Evolutionary conservation across 768 basidiomycete genomes (phyloP), one percentile per base, ranked within the genome.

Genomic region (Lactifluus subvellereus): DNA sequence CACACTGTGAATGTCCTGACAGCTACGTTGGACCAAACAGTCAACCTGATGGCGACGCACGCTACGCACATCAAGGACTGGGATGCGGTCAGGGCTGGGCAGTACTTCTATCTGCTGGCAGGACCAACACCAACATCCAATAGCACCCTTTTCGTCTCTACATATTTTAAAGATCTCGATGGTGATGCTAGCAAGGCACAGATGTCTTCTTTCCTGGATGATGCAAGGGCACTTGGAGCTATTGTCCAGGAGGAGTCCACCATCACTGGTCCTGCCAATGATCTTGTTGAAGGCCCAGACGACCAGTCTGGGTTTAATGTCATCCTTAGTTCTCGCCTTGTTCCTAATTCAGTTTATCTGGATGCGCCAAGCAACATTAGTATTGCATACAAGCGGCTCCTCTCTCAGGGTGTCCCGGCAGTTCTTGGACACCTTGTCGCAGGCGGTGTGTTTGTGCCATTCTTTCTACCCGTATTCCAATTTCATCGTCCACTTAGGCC

Each of bases 1-100:
- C 70, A 71, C 32, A 69, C 69, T 47, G 70, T 68, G 7, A 67
- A 67, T 40, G 57, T 77, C 47, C 69, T 70, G 40, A 65, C 67
- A 9, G 55, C 72, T 18, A 74, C 76, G 49, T 72, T 76, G 6
- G 60, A 67, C 16, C 77, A 77, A 53, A 74, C 77, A 33, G 74
- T 72, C 59, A 74, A 74, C 56, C 70, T 71, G 68, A 76, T 77
- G 61, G 40, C 68, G 5, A 57, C 72, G 7, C 67, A 62, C 27
- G 70, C 70, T 22, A 27, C 27, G 27, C 27, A 27, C 27, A 27
- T 27, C 27, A 27, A 27, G 27, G 27, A 27, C 27, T 27, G 27
- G 27, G 27, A 27, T 27, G 27, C 27, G 4, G 48, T 55, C 33
- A 27, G 49, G 52, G 57, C 52, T 13, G 53, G 50, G 20, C 45